phyloP scores from a whole-genome alignment of 1,139 yeast species.

The Meyerozyma smithsonii region DNA sequence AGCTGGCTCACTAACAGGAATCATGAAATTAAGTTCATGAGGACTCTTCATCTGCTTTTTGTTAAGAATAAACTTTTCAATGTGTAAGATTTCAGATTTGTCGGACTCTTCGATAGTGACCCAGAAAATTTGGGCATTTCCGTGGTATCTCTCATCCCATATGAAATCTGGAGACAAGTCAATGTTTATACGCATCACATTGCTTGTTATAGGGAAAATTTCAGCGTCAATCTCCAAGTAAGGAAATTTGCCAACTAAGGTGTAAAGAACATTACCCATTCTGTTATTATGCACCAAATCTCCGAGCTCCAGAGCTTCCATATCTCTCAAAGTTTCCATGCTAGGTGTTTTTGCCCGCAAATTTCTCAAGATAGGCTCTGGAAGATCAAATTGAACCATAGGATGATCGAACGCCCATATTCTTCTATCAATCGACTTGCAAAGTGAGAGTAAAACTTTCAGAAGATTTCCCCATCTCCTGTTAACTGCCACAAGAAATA shows the following conservation, averaged over 20 bases:
- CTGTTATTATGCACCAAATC: constrained; percentile 79
- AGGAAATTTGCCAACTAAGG: constrained; percentile 70
- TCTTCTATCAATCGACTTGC: constrained; percentile 80
- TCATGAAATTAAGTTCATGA: constrained; percentile 86
- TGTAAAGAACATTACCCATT: constrained; percentile 63
- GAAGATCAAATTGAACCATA: constrained; percentile 76
- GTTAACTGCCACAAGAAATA: constrained; percentile 79
- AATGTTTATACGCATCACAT: constrained; percentile 79
- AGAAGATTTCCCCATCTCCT: constrained; percentile 87
- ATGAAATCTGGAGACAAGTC: constrained; percentile 67
- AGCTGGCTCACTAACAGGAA: constrained; percentile 81
- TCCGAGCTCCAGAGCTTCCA: constrained; percentile 76
- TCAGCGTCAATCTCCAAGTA: constrained; percentile 67
- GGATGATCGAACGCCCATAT: constrained; percentile 94
- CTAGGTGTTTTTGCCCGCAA: constrained; percentile 63
- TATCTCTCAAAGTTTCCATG: constrained; percentile 67
- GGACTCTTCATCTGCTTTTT: constrained; percentile 50
- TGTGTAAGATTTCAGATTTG: constrained; percentile 69
- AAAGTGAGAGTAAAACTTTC: constrained; percentile 67
- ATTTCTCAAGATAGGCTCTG: constrained; percentile 58
- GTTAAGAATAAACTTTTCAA: constrained; percentile 70
- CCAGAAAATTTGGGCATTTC: constrained; percentile 87
- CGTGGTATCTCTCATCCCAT: constrained; percentile 84
- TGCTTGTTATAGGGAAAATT: constrained; percentile 84
- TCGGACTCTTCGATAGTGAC: constrained; percentile 84